Evolutionary conservation across 164 flowering plant genomes (phyloP).

Genomic region (Vitis vinifera): DNA sequence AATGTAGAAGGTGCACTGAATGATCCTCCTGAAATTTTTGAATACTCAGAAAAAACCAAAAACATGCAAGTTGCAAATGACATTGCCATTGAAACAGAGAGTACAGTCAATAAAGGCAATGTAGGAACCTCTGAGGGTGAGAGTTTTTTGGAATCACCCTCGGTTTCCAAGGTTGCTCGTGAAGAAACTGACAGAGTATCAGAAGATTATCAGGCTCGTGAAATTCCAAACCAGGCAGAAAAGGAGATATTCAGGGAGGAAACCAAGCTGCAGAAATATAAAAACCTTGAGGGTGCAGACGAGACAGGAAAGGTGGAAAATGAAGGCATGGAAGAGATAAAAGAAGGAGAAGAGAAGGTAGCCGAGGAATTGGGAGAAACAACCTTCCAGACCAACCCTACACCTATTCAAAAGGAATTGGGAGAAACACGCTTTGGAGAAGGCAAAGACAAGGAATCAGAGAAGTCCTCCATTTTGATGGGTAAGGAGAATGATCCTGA

Average conservation of each 20-base stretch:
- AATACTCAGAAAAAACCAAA: conserved; percentile 9
- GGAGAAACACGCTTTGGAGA: conserved; percentile 5
- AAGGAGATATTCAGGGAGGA: conserved; percentile 10
- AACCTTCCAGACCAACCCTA: not conserved
- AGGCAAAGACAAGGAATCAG: conserved; percentile 12
- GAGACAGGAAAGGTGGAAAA: conserved; percentile 8
- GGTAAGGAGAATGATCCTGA: conserved; percentile 7
- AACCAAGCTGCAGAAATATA: conserved; percentile 15
- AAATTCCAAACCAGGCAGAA: conserved; percentile 2
- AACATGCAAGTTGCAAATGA: conserved; percentile 8
- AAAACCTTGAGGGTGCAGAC: conserved; percentile 4
- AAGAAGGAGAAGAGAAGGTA: conserved; percentile 5
- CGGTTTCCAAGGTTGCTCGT: conserved; percentile 19
- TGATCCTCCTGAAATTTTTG: conserved; percentile 13
- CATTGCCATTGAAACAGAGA: conserved; percentile 2
- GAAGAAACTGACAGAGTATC: conserved; percentile 22
- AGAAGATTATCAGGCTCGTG: conserved; percentile 17
- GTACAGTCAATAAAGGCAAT: conserved; percentile 14
- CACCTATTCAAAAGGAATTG: not conserved
- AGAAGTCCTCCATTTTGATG: not conserved
- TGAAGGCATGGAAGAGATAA: conserved; percentile 3
- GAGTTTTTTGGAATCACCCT: conserved; percentile 34
- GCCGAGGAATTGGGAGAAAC: conserved; percentile 6
- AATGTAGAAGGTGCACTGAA: conserved; percentile 14
- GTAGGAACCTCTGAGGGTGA: conserved; percentile 29